Conservation (phyloP, 441 rosid genomes). For the Adansonia grandidieri region DNA sequence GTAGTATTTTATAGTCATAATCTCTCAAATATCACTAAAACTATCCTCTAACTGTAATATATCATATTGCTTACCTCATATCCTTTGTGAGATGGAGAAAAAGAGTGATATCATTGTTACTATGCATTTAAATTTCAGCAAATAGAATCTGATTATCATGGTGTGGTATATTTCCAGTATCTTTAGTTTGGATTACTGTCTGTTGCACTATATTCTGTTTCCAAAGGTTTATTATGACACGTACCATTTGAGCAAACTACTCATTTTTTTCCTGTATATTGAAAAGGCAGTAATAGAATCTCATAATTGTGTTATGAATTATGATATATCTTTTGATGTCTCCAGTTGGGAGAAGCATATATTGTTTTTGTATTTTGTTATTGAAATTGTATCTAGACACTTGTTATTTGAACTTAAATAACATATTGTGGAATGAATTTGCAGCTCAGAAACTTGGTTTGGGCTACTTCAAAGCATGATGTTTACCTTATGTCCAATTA, state of each 20-base stretch:
- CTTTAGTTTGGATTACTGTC: neutral
- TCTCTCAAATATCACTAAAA: neutral
- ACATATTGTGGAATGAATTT: slow-evolving; percentile 12
- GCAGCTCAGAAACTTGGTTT: slow-evolving; percentile 66
- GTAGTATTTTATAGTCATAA: neutral
- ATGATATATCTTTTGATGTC: neutral
- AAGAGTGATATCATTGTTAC: no score
- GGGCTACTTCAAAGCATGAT: slow-evolving; percentile 64
- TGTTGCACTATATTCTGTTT: no score
- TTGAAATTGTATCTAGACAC: neutral
- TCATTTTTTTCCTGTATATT: no score
- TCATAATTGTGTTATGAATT: no score
- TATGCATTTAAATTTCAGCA: neutral
- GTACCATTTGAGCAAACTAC: no score
- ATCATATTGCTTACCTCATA: neutral
- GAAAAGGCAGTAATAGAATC: no score
- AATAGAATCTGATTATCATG: neutral
- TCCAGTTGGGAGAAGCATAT: neutral
- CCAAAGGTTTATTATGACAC: no score
- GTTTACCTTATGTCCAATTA: slow-evolving; percentile 64
- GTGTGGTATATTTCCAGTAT: neutral
- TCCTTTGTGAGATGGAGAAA: neutral
- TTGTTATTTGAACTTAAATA: neutral
- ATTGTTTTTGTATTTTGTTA: neutral
- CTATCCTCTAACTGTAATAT: neutral